Base-by-base conservation (phyloP, 2,329 filamentous ascomycete species). In the Nothophoma quercina region DNA sequence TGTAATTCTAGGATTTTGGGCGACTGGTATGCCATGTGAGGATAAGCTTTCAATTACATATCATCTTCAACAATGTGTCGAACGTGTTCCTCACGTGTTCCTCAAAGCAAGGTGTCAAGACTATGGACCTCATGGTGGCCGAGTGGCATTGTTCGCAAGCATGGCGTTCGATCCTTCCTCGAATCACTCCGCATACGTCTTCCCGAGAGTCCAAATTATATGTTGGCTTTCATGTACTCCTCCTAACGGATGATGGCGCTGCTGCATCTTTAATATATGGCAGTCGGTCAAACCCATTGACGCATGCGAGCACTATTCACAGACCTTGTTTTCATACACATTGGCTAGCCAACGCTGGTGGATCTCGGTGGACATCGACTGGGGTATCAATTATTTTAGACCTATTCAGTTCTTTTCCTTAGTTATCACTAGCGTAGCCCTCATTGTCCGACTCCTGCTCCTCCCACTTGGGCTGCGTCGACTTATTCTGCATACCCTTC, bases 171-270 rank as follows among this genome's bases (percentile, higher is more conserved):
- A 67, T 87, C 86, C 0, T 95, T 95, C 51, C 79, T 96, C 0
- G 91, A 96, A 60, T 71, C 96, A 0, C 63, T 76, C 4, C 68
- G 72, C 0, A 86, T 90, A 59, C 83, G 87, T 2, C 77, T 96
- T 0, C 93, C 93, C 0, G 81, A 81, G 0, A 92, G 89, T 1
- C 76, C 92, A 0, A 93, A 97, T 41, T 89, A 96, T 48, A 97
- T 98, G 92, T 78, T 96, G 0, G 86, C 87, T 0, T 98, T 96
- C 48, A 91, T 98, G 0, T 96, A 96, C 56, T 75, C 93, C 13
- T 88, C 92, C 0, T 98, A 97, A 59, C 89, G 88, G 2, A 96
- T 96, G 85, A 91, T 97, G 83, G 88, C 90, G 0, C 74, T 97
- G 0, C 75, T 97, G 0, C 89, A 92, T 53, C n/a, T n/a, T n/a